These are phyloP conservation scores for Ophiostoma sp. DNA, from an alignment of 2,329 filamentous ascomycete genomes.

Conservation along the genomic window DNA sequence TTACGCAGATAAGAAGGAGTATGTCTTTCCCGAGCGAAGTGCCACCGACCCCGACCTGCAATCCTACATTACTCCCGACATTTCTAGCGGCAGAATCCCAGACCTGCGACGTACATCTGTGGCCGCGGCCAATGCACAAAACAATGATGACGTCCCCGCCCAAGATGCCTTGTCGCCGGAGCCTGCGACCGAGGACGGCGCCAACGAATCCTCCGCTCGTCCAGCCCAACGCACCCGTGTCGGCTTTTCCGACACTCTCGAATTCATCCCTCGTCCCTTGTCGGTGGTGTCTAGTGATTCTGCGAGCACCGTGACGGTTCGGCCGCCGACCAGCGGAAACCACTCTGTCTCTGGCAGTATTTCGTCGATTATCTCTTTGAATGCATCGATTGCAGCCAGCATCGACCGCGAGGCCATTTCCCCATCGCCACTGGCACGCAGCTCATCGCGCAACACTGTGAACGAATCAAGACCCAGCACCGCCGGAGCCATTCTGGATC, in stretches of 20 bases:
- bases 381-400: constrained; percentile 38
- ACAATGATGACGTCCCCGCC: not conserved
- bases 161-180: not conserved
- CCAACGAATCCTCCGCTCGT: constrained; percentile 22
- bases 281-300: constrained; percentile 82
- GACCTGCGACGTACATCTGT: not conserved
- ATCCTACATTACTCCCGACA: constrained; percentile 21
- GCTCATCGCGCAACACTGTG: constrained; percentile 38
- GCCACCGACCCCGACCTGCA: constrained; percentile 20
- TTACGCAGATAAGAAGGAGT: constrained; percentile 35
- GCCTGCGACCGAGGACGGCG: not conserved
- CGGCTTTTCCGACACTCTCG: constrained; percentile 76
- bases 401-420: constrained; percentile 39
- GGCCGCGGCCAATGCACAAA: not conserved
- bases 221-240: constrained; percentile 56
- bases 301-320: constrained; percentile 67
- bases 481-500: constrained; percentile 63
- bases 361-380: constrained; percentile 65
- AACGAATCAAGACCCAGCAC: constrained; percentile 59
- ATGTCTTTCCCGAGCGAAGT: constrained; percentile 29
- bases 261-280: constrained; percentile 75
- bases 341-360: constrained; percentile 76
- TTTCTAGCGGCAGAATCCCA: not conserved
- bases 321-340: constrained; percentile 41
- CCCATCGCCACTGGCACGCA: constrained; percentile 37